Evolutionary conservation across 2,329 filamentous ascomycete species (phyloP).

Genomic region (Fusarium continuum): DNA sequence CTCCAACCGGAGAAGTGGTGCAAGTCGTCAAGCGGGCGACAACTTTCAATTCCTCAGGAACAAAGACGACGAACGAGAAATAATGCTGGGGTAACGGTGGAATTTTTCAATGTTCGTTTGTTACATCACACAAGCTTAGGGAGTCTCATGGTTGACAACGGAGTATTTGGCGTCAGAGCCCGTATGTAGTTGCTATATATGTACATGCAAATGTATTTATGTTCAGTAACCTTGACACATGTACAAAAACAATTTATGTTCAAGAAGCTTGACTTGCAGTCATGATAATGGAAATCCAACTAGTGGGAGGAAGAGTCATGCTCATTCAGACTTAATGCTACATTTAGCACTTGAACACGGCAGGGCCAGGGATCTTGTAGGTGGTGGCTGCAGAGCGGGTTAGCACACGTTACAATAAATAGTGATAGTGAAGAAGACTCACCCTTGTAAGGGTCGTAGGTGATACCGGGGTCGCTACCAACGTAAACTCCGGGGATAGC

Average conservation of each 20-base stretch:
- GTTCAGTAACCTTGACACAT: slow-evolving; percentile 10
- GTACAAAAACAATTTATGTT: slow-evolving; percentile 2
- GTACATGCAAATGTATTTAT: slow-evolving; percentile 13
- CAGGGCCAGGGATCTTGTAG: slow-evolving; percentile 59
- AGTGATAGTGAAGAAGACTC: slow-evolving; percentile 13
- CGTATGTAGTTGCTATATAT: slow-evolving; percentile 5
- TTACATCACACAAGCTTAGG: not conserved
- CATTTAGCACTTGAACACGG: slow-evolving; percentile 57
- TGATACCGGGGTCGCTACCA: slow-evolving; percentile 59
- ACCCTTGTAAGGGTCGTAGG: slow-evolving; percentile 62
- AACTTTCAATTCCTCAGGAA: slow-evolving; percentile 27
- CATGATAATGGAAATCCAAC: slow-evolving; percentile 12
- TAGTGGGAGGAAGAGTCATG: slow-evolving; percentile 2
- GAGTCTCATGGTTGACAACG: not conserved
- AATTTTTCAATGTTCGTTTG: no score
- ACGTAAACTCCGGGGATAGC: slow-evolving; percentile 64
- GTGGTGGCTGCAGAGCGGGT: slow-evolving; percentile 41
- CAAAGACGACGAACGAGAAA: slow-evolving; percentile 14
- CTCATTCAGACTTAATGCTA: not conserved
- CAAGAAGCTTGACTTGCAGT: slow-evolving; percentile 12
- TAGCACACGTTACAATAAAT: not conserved
- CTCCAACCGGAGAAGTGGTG: slow-evolving; percentile 31
- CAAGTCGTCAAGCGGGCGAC: slow-evolving; percentile 35
- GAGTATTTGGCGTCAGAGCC: not conserved
- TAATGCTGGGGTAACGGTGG: not conserved